A percentile compares a stretch with the other conserved stretches of the same genome.
phyloP scores from a whole-genome alignment of 2,329 filamentous ascomycete genomes.

The Phialophora expanda region DNA sequence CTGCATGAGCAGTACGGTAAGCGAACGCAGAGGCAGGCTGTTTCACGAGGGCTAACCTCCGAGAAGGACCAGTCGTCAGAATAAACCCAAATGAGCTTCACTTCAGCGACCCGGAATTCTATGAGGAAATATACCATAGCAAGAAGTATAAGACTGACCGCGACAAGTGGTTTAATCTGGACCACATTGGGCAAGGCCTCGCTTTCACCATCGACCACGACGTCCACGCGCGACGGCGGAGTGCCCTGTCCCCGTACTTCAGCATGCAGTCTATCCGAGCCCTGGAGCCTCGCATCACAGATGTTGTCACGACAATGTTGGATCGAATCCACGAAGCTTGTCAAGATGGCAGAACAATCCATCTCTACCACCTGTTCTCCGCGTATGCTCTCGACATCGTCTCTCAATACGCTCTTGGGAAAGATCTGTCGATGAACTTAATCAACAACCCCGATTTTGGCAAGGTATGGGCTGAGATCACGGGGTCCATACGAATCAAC shows the following conservation, averaged over 20 bases:
- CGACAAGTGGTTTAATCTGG: slow-evolving; percentile 28
- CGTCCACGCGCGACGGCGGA: slow-evolving; percentile 36
- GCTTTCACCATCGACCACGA: slow-evolving; percentile 41
- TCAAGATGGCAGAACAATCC: not conserved
- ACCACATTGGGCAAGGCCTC: slow-evolving; percentile 17
- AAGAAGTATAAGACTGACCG: slow-evolving; percentile 26
- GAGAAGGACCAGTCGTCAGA: slow-evolving; percentile 36
- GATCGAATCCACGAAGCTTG: slow-evolving; percentile 13
- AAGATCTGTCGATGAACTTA: slow-evolving; percentile 16
- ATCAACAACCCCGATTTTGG: slow-evolving; percentile 35
- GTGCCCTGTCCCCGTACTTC: slow-evolving; percentile 37
- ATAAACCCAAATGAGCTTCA: slow-evolving; percentile 41
- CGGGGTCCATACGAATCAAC: not conserved
- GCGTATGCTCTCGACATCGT: slow-evolving; percentile 27
- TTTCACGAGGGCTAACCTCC: not conserved
- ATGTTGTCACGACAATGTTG: slow-evolving; percentile 36
- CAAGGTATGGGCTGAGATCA: slow-evolving; percentile 15
- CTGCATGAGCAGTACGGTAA: slow-evolving; percentile 47
- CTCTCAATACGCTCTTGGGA: slow-evolving; percentile 32
- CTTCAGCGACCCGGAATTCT: slow-evolving; percentile 38
- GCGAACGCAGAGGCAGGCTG: not conserved
- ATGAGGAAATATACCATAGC: slow-evolving; percentile 42
- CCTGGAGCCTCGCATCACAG: slow-evolving; percentile 39
- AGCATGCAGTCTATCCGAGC: slow-evolving; percentile 33
- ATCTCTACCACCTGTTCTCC: not conserved